phyloP scores from a whole-genome alignment of 306 rosid species.

The Neltuma alba region DNA sequence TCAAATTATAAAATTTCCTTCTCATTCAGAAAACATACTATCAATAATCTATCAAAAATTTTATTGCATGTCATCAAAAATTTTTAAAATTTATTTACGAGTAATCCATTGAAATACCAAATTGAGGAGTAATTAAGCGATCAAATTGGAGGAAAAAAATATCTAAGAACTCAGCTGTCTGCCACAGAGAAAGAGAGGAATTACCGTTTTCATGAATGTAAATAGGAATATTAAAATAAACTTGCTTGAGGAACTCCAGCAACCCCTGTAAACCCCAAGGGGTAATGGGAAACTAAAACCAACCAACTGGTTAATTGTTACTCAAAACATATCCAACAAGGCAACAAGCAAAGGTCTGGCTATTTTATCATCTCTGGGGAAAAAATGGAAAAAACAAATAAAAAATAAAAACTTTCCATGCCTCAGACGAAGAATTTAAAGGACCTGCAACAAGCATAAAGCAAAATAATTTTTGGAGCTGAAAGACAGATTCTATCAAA shows the following conservation, averaged over 20 bases:
- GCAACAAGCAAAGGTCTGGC: not conserved
- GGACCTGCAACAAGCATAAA: not conserved
- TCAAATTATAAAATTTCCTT: too few relatives aligned
- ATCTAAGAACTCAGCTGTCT: not conserved
- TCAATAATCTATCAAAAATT: too few relatives aligned
- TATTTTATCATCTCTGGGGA: not conserved
- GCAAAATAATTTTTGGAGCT: not conserved
- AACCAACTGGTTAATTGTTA: not conserved
- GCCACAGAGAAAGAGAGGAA: not conserved
- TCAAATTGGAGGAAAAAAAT: not conserved
- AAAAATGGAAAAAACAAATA: not conserved
- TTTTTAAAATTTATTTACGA: too few relatives aligned
- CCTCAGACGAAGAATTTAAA: not conserved
- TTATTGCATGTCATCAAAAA: too few relatives aligned
- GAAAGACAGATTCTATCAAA: not conserved
- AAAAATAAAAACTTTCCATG: not conserved
- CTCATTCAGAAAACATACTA: not conserved
- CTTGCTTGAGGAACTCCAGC: not conserved
- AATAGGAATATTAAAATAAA: not conserved
- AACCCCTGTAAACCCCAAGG: conserved; percentile 23
- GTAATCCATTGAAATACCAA: too few relatives aligned
- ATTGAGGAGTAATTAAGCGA: too few relatives aligned
- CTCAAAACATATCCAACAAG: not conserved
- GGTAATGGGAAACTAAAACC: conserved; percentile 37
- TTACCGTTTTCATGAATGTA: not conserved